Evolutionary conservation across 352 stramenopile species (phyloP).

Genomic region (Globisporangium irregulare): DNA sequence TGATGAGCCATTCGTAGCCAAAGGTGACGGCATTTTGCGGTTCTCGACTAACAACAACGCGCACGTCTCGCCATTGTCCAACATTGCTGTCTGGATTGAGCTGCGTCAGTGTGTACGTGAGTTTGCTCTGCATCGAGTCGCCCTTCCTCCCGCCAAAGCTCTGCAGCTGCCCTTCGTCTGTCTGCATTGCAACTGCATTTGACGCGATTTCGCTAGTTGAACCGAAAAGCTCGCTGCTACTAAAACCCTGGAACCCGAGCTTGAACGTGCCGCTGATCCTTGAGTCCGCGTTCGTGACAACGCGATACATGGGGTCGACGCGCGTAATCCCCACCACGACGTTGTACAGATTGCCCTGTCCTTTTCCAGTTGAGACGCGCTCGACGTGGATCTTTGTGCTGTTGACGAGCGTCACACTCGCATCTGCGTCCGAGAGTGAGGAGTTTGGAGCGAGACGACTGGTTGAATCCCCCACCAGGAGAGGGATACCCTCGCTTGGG

Average conservation of each 20-base stretch:
- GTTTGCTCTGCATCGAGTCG: conserved; percentile 29
- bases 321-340: conserved; percentile 23
- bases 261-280: conserved; percentile 22
- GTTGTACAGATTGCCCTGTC: conserved; percentile 25
- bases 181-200: conserved; percentile 31
- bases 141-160: conserved; percentile 26
- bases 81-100: neutral
- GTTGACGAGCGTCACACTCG: neutral
- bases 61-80: conserved; percentile 4
- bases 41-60: conserved; percentile 14
- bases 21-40: neutral
- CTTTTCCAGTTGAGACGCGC: conserved; percentile 23
- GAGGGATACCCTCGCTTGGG: conserved; percentile 23
- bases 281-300: conserved; percentile 12
- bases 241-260: conserved; percentile 23
- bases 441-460: conserved; percentile 11
- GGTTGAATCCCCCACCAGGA: conserved; percentile 17
- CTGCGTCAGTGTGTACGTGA: conserved; percentile 14
- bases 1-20: conserved; percentile 27
- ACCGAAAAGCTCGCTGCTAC: conserved; percentile 10
- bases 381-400: conserved; percentile 15
- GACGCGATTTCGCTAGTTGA: conserved; percentile 23
- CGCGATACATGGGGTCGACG: conserved; percentile 26
- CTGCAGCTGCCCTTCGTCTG: conserved; percentile 25
- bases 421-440: conserved; percentile 17